phyloP scores from a whole-genome alignment of 1,284 basidiomycete genomes.

The Fistulinella cinereoalba region DNA sequence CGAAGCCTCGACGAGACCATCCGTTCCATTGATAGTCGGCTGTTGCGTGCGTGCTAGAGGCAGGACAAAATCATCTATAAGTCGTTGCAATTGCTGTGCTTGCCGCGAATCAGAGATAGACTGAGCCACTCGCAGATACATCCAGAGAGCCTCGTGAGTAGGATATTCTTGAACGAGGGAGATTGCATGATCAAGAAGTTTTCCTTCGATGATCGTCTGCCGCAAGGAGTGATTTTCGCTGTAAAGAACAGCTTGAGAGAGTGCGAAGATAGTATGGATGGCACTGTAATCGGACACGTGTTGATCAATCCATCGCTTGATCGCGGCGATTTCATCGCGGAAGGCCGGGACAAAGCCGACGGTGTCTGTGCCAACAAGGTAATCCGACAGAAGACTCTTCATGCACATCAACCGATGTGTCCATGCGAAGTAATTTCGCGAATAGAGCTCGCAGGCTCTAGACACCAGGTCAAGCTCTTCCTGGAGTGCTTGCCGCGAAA shows the following conservation, averaged over 20 bases:
- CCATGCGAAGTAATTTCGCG: conserved; percentile 71
- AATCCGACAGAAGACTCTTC: conserved; percentile 14
- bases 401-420: conserved; percentile 51
- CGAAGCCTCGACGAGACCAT: not conserved
- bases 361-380: conserved; percentile 6
- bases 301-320: conserved; percentile 51
- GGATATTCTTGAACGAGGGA: conserved; percentile 49
- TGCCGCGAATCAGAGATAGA: conserved; percentile 3
- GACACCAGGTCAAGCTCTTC: conserved; percentile 46
- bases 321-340: conserved; percentile 35
- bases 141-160: conserved; percentile 58
- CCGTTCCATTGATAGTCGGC: not conserved
- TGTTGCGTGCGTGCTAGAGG: conserved; percentile 11
- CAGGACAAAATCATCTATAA: conserved; percentile 16
- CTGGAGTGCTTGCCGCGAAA: conserved; percentile 33
- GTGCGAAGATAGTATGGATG: conserved; percentile 47
- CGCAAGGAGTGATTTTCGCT: conserved; percentile 3
- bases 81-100: conserved; percentile 6
- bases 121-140: conserved; percentile 36
- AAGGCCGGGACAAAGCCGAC: conserved; percentile 35
- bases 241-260: conserved; percentile 19
- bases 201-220: conserved; percentile 1
- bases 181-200: conserved; percentile 40
- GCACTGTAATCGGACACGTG: conserved; percentile 67
- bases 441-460: conserved; percentile 54